Percentiles rank a stretch among this genome's conserved stretches.
Conservation (phyloP, 2,329 filamentous ascomycete species). For the Colletotrichum graminicola region DNA sequence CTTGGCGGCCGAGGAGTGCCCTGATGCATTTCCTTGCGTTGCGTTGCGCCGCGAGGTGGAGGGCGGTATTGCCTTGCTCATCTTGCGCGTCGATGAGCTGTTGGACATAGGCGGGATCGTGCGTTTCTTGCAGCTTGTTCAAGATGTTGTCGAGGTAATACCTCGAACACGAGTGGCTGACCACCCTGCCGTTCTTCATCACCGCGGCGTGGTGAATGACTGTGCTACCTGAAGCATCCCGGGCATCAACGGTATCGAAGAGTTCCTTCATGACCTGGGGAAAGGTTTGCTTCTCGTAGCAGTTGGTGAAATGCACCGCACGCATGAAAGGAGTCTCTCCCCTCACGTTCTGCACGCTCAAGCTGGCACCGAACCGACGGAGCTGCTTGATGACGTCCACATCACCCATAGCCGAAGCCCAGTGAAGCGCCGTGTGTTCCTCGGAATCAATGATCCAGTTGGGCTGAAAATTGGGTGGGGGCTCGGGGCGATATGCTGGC, state of each 20-base stretch:
- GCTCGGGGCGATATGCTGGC: constrained; percentile 78
- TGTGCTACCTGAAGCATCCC: constrained; percentile 85
- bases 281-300: constrained; percentile 93
- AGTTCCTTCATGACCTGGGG: constrained; percentile 86
- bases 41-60: constrained; percentile 80
- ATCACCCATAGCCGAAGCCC: constrained; percentile 98
- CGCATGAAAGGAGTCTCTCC: constrained; percentile 95
- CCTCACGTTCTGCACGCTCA: constrained; percentile 76
- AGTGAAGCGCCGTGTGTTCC: constrained; percentile 92
- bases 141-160: constrained; percentile 95
- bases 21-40: constrained; percentile 92
- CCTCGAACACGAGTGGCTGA: constrained; percentile 87
- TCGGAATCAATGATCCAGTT: constrained; percentile 95
- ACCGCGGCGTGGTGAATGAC: constrained; percentile 95
- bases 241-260: constrained; percentile 81
- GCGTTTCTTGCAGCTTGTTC: constrained; percentile 84
- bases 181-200: constrained; percentile 83
- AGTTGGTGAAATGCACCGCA: constrained; percentile 96
- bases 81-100: constrained; percentile 86
- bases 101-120: constrained; percentile 81
- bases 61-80: constrained; percentile 87
- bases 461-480: constrained; percentile 87
- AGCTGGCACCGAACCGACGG: constrained; percentile 81
- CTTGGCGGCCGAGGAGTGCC: constrained; percentile 81
- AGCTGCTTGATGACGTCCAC: constrained; percentile 91